Evolutionary conservation across 805 yeast genomes (phyloP), one percentile per base, ranked within the genome.

Genomic region (Monosporozyma yasuniensis): DNA sequence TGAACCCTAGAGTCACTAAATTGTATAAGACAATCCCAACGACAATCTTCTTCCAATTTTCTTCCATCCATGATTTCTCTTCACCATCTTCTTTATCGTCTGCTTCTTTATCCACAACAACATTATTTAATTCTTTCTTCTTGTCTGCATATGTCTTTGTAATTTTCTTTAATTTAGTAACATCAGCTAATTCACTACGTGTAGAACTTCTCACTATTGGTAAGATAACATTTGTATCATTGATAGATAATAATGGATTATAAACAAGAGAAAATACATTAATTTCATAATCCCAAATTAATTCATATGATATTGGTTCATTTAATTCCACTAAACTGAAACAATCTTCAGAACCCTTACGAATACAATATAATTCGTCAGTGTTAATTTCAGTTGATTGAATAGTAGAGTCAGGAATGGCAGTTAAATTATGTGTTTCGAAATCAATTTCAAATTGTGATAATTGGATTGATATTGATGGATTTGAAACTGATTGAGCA

Each of bases 91-190:
- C 61, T 38, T 55, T 53, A 44, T 56, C 58, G 18, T 55, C 16
- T 3, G 35, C n/a, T 32, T 52, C 47, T 21, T 22, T 28, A 27
- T 23, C 50, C 42, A 35, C 37, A 9, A 54, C 48, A 14, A 50
- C 56, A 47, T 42, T 37, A 27, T 52, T 48, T 8, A 50, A 42
- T 11, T 54, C 55, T 7, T 58, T 57, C 39, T 57, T 60, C 53
- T 56, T 59, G 30, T 61, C 62, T 21, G 62, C 60, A 45, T 65
- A 65, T 6, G 69, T 65, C 52, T 62, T 58, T 1, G 68, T 64
- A 4, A 50, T 47, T 48, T 61, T 65, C 48, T 58, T 63, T 42
- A 65, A 52, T 49, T 56, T 54, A 21, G 51, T 50, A 2, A 59
- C 58, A 18, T 56, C 52, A 12, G 65, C 57, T 12, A 50, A 47